Evolutionary conservation across 2,329 filamentous ascomycete species (phyloP), one percentile per base, ranked within the genome.

Genomic region (Fragosphaeria purpurea): DNA sequence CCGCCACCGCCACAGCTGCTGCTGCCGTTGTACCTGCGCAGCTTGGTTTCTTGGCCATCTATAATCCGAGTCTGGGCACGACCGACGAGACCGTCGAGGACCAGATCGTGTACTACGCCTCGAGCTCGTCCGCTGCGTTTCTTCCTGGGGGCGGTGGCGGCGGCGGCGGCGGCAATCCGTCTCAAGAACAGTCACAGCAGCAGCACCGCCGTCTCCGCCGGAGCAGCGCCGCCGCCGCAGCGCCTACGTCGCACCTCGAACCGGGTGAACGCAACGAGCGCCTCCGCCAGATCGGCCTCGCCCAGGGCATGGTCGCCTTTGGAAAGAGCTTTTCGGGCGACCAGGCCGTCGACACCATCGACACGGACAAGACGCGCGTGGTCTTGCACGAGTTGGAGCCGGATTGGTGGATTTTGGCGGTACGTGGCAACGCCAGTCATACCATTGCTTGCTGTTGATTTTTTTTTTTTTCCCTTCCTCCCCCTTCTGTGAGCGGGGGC

Each of bases 301-400:
- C 93, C 41, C 93, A 98, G 70, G 93, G 90, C 63, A 95, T 97
- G 85, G 85, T 95, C 53, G 86, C 83, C 64, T 98, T 98, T 70
- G 86, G 87, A 60, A 85, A 83, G 63, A 90, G 83, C 60, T 98
- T 98, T 67, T 86, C 90, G 2, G 77, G 80, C 54, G 87, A 83
- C 53, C 75, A 83, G 57, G 66, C 86, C 2, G 79, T 96, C 40
- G 88, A 95, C 60, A 82, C 82, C 8, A 83, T 98, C 53, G 93
- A 98, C 62, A 97, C 93, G 1, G 87, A 95, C 60, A 93, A 87
- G 70, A 82, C 85, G 46, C 80, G 90, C 35, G 83, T 96, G 37
- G 75, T 97, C 37, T 70, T 96, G 43, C 82, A 88, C 60, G 89
- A 98, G 70, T 69, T 98, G 56, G 91, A 98, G 65, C 72, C 79